phyloP scores from a whole-genome alignment of 495 filamentous ascomycete genomes.

The Tuber indicum region DNA sequence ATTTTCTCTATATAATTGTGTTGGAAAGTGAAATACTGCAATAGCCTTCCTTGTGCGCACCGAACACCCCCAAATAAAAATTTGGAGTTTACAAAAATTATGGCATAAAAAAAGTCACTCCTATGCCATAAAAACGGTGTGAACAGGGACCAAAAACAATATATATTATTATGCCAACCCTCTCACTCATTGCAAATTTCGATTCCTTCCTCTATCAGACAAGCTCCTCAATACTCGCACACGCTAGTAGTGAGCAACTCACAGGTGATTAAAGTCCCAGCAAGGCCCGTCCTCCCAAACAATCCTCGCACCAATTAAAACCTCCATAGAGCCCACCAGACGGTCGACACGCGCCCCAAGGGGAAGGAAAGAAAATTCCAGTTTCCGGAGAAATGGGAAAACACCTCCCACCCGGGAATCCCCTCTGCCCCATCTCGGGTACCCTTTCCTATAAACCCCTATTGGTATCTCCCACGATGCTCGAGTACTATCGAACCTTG shows the following conservation, averaged over 20 bases:
- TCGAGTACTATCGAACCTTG: background rate
- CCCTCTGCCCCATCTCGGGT: background rate
- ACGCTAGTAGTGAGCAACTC: background rate
- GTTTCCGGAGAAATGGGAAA: background rate
- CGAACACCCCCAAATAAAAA: no score
- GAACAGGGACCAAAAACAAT: no score
- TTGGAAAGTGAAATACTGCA: no score
- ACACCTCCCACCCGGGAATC: background rate
- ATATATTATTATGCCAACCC: no score
- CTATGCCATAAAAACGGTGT: no score
- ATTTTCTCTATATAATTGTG: no score
- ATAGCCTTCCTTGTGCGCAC: no score
- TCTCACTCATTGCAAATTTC: background rate
- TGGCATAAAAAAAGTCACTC: no score
- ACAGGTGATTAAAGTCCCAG: background rate
- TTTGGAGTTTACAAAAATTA: no score
- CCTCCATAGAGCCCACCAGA: background rate
- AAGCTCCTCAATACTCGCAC: background rate
- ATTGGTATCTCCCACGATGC: background rate
- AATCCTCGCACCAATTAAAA: background rate
- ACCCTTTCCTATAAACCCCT: background rate
- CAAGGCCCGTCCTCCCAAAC: no score
- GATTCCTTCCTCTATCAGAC: background rate
- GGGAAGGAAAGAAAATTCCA: background rate
- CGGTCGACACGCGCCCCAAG: background rate